Evolutionary conservation across 768 basidiomycete genomes (phyloP), one percentile per base, ranked within the genome.

Genomic region (Boletus edulis): DNA sequence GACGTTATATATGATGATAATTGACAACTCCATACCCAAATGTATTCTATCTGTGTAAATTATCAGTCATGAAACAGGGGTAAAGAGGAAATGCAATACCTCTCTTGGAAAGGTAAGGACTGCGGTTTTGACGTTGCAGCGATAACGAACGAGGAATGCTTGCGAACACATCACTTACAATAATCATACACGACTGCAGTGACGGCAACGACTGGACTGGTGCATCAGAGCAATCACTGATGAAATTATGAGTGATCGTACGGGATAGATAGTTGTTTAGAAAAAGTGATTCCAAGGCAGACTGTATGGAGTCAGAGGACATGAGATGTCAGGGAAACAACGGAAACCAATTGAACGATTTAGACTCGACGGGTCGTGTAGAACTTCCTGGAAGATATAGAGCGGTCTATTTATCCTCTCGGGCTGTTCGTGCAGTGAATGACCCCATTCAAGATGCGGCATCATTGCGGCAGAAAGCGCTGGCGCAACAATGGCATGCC

Each of bases 101-200:
- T 45, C 35, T 4, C 11, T 29, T 9, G 42, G 27, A 8, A 37
- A 29, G 0, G 42, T 51, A 13, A 51, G 34, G 10, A 44, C 42
- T 51, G n/a, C 4, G 8, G n/a, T 47, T 40, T 13, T 13, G 5
- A n/a, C 15, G 14, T 24, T 11, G 7, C 7, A 37, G 13, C 3
- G 1, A 22, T 32, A 5, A 40, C 14, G 39, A 15, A 37, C 14
- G 27, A 4, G n/a, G 24, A n/a, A n/a, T 6, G 44, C 35, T 31
- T 35, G 43, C 22, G 12, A 34, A 13, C 22, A 22, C 22, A 22
- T 22, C 22, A 22, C 22, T 46, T 22, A 53, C 52, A n/a, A 17
- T 46, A 53, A 34, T 53, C 52, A 46, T 41, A 53, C 20, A 40
- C 45, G 22, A 46, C 45, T 3, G 38, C 52, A n/a, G 31, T 32